phyloP scores from a whole-genome alignment of 2,329 filamentous ascomycete genomes.

The Colletotrichum coccodes region DNA sequence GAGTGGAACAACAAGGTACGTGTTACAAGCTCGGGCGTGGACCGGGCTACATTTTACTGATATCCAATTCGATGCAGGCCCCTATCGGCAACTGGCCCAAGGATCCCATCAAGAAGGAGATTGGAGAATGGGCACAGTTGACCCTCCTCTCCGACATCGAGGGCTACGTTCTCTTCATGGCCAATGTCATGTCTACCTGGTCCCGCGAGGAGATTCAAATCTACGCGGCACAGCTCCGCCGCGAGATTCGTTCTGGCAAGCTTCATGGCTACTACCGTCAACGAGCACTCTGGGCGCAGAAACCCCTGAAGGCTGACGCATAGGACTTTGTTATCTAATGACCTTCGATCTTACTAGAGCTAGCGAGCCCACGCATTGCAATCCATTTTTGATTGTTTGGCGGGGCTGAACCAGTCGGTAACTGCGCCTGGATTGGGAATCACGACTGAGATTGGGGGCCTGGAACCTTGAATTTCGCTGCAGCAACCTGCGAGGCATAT shows the following conservation, averaged over 20 bases:
- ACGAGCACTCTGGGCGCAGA: constrained; percentile 41
- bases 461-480: too few species aligned
- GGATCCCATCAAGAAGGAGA: constrained; percentile 45
- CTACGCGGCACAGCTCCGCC: constrained; percentile 46
- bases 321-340: neutral
- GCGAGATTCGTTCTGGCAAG: constrained; percentile 41
- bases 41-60: neutral
- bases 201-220: constrained; percentile 43
- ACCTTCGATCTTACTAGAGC: neutral
- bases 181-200: constrained; percentile 48
- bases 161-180: constrained; percentile 45
- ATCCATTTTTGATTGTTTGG: neutral
- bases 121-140: constrained; percentile 46
- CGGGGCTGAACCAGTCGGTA: neutral
- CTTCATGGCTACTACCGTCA: constrained; percentile 43
- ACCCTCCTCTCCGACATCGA: constrained; percentile 46
- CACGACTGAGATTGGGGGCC: too few species aligned
- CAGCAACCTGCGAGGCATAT: too few species aligned
- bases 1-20: constrained; percentile 35
- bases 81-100: constrained; percentile 54
- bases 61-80: constrained; percentile 13
- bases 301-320: constrained; percentile 29
- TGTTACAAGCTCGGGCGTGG: neutral
- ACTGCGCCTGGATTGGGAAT: too few species aligned
- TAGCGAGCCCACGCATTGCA: neutral